These are phyloP conservation scores for Gentiana dahurica DNA, from an alignment of 257 asterid genomes.

Conservation along the genomic window DNA sequence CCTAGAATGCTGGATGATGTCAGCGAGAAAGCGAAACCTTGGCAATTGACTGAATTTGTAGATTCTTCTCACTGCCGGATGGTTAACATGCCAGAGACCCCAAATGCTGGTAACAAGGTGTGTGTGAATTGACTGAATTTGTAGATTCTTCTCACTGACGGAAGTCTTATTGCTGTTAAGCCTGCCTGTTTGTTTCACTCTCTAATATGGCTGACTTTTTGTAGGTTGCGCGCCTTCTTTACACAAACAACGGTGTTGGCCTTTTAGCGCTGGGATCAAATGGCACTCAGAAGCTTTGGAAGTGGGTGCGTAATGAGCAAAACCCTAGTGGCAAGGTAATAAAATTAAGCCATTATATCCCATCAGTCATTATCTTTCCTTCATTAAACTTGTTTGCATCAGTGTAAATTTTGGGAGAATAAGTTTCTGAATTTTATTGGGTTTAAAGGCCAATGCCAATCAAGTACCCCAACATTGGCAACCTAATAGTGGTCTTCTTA, in stretches of 20 bases:
- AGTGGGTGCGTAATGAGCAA: conserved; percentile 87
- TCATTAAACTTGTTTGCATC: neutral
- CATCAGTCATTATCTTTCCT: neutral
- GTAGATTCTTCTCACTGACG: neutral
- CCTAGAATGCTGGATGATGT: conserved; percentile 66
- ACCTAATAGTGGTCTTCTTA: conserved; percentile 29
- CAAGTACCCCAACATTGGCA: conserved; percentile 29
- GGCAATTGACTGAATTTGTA: conserved; percentile 81
- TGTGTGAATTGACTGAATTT: conserved; percentile 13
- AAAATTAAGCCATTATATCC: neutral
- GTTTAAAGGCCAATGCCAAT: conserved; percentile 24
- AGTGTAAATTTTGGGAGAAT: neutral
- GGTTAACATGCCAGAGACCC: conserved; percentile 81
- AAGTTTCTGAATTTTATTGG: conserved; percentile 11
- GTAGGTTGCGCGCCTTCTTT: conserved; percentile 92
- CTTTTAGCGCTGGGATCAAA: conserved; percentile 83
- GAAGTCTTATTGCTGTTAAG: neutral
- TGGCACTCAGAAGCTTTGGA: conserved; percentile 89
- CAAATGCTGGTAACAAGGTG: conserved; percentile 73
- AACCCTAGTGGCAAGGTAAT: conserved; percentile 83
- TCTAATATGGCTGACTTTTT: conserved; percentile 3
- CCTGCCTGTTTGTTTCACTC: conserved; percentile 3
- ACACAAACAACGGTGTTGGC: conserved; percentile 88
- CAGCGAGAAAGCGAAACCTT: conserved; percentile 60
- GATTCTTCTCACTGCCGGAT: conserved; percentile 80